Base-by-base conservation (phyloP, 345 rosid genomes). In the Streptanthus diversifolius region DNA sequence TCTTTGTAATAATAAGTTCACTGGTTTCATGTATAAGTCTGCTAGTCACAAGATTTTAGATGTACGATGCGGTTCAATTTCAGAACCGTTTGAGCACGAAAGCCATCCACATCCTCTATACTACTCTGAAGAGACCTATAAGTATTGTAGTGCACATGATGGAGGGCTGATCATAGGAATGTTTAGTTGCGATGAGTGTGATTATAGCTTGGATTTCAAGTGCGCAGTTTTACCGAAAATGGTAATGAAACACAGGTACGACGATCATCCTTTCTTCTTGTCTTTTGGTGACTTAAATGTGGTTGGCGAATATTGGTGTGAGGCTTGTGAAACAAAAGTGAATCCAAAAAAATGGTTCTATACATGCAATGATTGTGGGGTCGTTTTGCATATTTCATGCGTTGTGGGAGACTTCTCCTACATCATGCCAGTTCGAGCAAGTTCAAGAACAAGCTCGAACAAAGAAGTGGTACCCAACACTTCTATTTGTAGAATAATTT, bases 71-170 rank as follows among this genome's bases (percentile, higher is more conserved):
- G 32, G 3, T 40, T 29, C 76, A 5, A 1, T 40, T 27, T 29
- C 35, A 15, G 74, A 70, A 0, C 0, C 58, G 18, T 0, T 70
- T n/a, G 36, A 0, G 24, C 76, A 62, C 12, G 7, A 8, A 36
- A 49, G 61, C 66, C 76, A 62, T 72, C 61, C 0, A 27, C 69
- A 72, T 72, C 54, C 53, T 71, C 32, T 72, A 8, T 53, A 51
- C 21, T 51, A 17, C 58, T 5, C 6, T 10, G 7, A 4, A 25
- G 2, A 0, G 4, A 0, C 5, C 8, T 0, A 1, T 24, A 15
- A 8, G 12, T 7, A 1, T n/a, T 63, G 67, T n/a, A 41, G 33
- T 12, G 1, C 4, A 36, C 13, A 10, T 36, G 40, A 13, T 1
- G 7, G 7, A 19, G 27, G 12, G 11, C n/a, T n/a, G n/a, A n/a